Evolutionary conservation across 148 eudicot species (phyloP), one percentile per base, ranked within the genome.

Genomic region (Polygonum maritimum): DNA sequence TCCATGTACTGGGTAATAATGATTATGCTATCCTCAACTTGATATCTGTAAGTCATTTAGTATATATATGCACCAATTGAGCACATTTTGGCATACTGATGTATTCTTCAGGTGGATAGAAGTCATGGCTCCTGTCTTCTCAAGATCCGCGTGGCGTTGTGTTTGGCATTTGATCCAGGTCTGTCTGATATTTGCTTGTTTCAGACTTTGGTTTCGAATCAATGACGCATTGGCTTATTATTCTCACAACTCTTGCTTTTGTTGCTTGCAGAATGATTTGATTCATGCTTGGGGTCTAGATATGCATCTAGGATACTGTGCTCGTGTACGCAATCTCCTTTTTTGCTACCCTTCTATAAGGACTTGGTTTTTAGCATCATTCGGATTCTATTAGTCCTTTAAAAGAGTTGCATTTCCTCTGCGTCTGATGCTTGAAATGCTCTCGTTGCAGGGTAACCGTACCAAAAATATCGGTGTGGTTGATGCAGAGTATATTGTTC

Each of bases 221-320:
- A 12, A 16, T 14, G 18, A 31, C 4, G 3, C 15, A 7, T 70
- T 70, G 21, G 41, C 6, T 36, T 9, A 40, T 31, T 36, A 8
- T 35, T 70, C 8, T 15, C 39, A 41, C 26, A 38, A 14, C 38
- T 70, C 16, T 10, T 67, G 18, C 8, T 22, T 4, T 35, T 22
- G 26, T 26, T 7, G 21, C 75, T 58, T 52, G 73, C 89, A 94
- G 99, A 95, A 91, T 75, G 97, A 95, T 82, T 86, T 91, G 80
- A 89, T 92, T 78, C 98, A 95, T 78, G 97, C 94, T 75, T 95
- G 98, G 98, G 98, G 98, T 71, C 82, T 95, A 71, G 98, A 95
- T 80, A 86, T 88, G 76, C 88, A 81, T 84, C 89, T 95, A n/a
- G 98, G 98, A 54, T 92, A 95, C 77, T 95, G 98, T 84, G 97